Evolutionary conservation across 129 eudicot genomes (phyloP).

Genomic region (Helianthus annuus): HanXRQr2.0-SUNRISE NC_035443.2:18403217-18403716

Average conservation of each 20-base stretch:
- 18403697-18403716: constrained; percentile 11
- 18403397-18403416: no score
- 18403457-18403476: no score
- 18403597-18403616: constrained; percentile 57
- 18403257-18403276: constrained; percentile 31
- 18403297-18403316: neutral
- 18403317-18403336: neutral
- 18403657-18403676: constrained; percentile 39
- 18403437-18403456: no score
- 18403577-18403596: constrained; percentile 66
- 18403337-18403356: no score
- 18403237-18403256: constrained; percentile 31
- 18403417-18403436: no score
- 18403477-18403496: neutral
- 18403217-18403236: constrained; percentile 22
- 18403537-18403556: constrained; percentile 56
- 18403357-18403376: no score
- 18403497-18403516: constrained; percentile 63
- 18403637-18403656: constrained; percentile 72
- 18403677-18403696: constrained; percentile 23
- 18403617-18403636: constrained; percentile 58
- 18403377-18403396: no score
- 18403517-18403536: constrained; percentile 76
- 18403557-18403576: constrained; percentile 76
- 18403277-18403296: neutral